Conservation (phyloP, 768 basidiomycete genomes). For the Pulveroboletus sp. region DNA sequence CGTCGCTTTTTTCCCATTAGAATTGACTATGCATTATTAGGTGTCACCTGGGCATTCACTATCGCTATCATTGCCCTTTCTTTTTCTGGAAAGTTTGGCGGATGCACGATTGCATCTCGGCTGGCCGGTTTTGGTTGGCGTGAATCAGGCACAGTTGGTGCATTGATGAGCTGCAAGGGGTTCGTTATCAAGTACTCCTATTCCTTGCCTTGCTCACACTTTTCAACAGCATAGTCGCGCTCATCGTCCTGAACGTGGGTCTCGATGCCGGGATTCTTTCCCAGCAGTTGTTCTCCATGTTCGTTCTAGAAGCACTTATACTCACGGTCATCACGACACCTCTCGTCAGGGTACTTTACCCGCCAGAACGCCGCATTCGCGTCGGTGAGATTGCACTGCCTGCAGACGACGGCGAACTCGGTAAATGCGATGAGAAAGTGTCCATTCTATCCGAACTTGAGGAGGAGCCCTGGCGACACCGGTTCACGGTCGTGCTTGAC, state of each 20-base stretch:
- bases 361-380: constrained; percentile 54
- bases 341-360: constrained; percentile 65
- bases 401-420: constrained; percentile 31
- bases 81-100: constrained; percentile 86
- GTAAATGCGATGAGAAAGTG: constrained; percentile 7
- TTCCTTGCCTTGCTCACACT: neutral
- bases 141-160: constrained; percentile 81
- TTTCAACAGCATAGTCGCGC: constrained; percentile 69
- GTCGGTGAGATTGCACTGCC: constrained; percentile 23
- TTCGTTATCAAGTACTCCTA: constrained; percentile 22
- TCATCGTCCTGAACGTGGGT: constrained; percentile 96
- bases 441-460: constrained; percentile 9
- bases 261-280: constrained; percentile 76
- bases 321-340: constrained; percentile 88
- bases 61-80: constrained; percentile 75
- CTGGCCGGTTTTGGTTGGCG: constrained; percentile 72
- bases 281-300: constrained; percentile 86
- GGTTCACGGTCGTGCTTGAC: constrained; percentile 85
- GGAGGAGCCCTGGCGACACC: constrained; percentile 41
- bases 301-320: constrained; percentile 79
- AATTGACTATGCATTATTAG: constrained; percentile 29
- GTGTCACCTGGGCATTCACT: constrained; percentile 85
- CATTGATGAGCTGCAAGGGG: constrained; percentile 96
- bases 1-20: neutral
- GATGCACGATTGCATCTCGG: constrained; percentile 69